Evolutionary conservation across 2,329 filamentous ascomycete genomes (phyloP).

Genomic region (Pseudogymnoascus sp.): DNA sequence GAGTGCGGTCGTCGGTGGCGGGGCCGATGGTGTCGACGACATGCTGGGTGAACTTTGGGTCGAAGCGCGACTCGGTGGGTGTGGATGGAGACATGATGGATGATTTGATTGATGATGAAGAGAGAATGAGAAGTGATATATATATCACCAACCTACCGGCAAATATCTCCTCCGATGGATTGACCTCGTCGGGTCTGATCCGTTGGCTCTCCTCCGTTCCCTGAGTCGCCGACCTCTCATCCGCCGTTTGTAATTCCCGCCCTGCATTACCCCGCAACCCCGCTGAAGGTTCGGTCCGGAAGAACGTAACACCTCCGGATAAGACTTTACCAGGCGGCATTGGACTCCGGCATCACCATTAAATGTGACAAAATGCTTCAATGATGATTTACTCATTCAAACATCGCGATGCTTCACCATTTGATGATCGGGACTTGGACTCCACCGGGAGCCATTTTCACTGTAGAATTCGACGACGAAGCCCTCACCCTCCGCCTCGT

Average conservation of each 20-base stretch:
- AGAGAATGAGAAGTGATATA: not conserved
- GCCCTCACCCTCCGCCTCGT: constrained; percentile 64
- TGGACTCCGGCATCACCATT: not conserved
- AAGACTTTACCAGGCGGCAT: constrained; percentile 2
- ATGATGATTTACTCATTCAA: not conserved
- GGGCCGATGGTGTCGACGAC: constrained; percentile 68
- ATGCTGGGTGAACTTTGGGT: constrained; percentile 69
- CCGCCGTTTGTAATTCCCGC: not conserved
- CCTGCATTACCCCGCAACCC: not conserved
- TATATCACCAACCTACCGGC: not conserved
- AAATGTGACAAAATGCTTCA: not conserved
- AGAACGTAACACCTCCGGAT: not conserved
- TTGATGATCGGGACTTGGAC: constrained; percentile 92
- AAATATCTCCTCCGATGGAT: constrained; percentile 2
- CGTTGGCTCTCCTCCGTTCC: not conserved
- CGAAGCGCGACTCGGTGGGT: constrained; percentile 42
- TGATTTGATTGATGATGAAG: not conserved
- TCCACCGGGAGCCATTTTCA: constrained; percentile 82
- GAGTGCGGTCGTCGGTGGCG: constrained; percentile 56
- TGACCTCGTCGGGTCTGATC: not conserved
- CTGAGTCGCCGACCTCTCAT: not conserved
- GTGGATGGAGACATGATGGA: constrained; percentile 13
- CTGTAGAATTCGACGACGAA: constrained; percentile 80
- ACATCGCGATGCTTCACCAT: constrained; percentile 66
- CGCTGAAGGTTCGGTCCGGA: not conserved